These are phyloP conservation scores for Pseudoturritis turrita DNA, from an alignment of 345 rosid species.

Conservation along the genomic window DNA sequence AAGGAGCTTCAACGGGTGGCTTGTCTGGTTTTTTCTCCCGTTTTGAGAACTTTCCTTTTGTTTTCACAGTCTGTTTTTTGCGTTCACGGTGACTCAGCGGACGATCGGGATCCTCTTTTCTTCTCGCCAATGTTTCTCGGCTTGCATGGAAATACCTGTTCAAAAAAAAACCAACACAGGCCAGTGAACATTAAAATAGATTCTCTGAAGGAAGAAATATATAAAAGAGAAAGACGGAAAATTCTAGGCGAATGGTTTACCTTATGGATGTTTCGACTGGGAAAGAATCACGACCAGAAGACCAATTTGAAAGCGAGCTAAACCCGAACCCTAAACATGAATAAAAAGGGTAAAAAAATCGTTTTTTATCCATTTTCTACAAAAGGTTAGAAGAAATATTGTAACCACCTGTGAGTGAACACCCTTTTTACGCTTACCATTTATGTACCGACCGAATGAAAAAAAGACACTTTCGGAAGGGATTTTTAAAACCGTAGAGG, in stretches of 20 bases:
- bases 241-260: conserved; percentile 5
- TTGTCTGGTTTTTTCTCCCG: conserved; percentile 34
- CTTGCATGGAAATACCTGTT: conserved; percentile 62
- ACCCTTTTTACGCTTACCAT: conserved; percentile 32
- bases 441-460: conserved; percentile 26
- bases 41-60: conserved; percentile 58
- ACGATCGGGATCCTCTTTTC: conserved; percentile 42
- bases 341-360: background rate
- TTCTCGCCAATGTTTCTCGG: conserved; percentile 44
- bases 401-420: background rate
- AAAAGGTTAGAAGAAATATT: background rate
- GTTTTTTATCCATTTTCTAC: background rate
- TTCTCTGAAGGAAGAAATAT: background rate
- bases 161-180: background rate
- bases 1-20: conserved; percentile 79
- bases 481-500: conserved; percentile 9
- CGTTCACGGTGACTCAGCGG: conserved; percentile 43
- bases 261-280: conserved; percentile 17
- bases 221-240: background rate
- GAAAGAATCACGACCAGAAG: conserved; percentile 1
- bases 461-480: conserved; percentile 21
- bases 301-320: conserved; percentile 10
- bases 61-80: conserved; percentile 36
- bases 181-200: background rate
- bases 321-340: conserved; percentile 19